Evolutionary conservation across 768 basidiomycete genomes (phyloP).

Genomic region (Boletus tomentosulus): DNA sequence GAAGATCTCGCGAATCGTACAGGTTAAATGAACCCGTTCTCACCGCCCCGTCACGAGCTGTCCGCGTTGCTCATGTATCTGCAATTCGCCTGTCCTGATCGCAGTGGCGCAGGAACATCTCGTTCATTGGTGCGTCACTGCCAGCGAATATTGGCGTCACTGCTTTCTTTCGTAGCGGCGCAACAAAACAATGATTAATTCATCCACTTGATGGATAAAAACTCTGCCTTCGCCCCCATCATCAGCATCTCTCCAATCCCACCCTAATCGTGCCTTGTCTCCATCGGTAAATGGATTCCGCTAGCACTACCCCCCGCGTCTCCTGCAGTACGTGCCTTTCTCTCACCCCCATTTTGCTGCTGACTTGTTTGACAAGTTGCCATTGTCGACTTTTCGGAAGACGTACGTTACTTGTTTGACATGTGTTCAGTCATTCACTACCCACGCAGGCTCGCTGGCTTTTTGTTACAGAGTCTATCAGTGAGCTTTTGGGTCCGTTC

Average conservation of each 20-base stretch:
- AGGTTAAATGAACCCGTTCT: constrained; percentile 23
- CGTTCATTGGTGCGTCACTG: constrained; percentile 10
- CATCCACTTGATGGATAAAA: constrained; percentile 15
- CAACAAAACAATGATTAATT: no score
- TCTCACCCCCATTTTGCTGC: neutral
- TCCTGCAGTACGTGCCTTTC: constrained; percentile 64
- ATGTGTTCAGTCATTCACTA: constrained; percentile 1
- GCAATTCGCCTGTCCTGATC: constrained; percentile 8
- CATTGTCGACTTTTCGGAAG: constrained; percentile 76
- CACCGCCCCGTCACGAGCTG: no score
- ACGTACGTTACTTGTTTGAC: constrained; percentile 38
- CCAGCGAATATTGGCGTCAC: neutral
- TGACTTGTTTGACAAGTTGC: constrained; percentile 46
- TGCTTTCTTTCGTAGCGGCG: constrained; percentile 2
- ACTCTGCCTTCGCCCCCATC: no score
- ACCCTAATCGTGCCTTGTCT: no score
- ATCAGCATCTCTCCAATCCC: constrained; percentile 16
- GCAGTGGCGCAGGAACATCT: constrained; percentile 16
- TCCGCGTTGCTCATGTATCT: no score
- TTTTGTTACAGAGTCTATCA: constrained; percentile 62
- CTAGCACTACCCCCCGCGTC: constrained; percentile 48
- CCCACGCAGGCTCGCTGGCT: constrained; percentile 56
- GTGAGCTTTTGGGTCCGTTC: constrained; percentile 55
- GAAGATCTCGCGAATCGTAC: constrained; percentile 33
- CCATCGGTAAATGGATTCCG: constrained; percentile 35